Evolutionary conservation across 2,329 filamentous ascomycete genomes (phyloP).

Genomic region (Fusarium buxicola): DNA sequence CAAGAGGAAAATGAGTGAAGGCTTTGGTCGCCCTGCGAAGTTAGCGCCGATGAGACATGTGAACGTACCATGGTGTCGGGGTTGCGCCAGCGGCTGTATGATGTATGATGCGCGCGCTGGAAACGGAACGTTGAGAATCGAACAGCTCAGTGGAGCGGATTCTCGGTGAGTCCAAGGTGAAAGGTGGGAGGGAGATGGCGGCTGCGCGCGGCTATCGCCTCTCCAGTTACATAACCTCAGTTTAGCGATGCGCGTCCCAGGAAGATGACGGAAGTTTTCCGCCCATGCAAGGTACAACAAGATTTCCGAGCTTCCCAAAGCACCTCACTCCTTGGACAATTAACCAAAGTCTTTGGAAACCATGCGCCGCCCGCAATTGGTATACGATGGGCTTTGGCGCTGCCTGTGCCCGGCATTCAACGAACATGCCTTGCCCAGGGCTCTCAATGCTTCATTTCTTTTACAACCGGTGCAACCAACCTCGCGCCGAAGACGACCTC

Average conservation of each 20-base stretch:
- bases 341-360: constrained; percentile 5
- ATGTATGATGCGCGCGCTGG: constrained; percentile 40
- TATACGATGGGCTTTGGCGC: constrained; percentile 71
- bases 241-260: constrained; percentile 17
- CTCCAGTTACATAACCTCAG: constrained; percentile 44
- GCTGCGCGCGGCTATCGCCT: constrained; percentile 26
- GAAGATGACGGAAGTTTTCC: constrained; percentile 30
- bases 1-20: not conserved
- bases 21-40: not conserved
- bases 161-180: constrained; percentile 44
- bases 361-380: constrained; percentile 51
- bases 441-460: constrained; percentile 41
- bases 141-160: constrained; percentile 44
- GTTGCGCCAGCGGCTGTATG: constrained; percentile 36
- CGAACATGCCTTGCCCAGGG: constrained; percentile 50
- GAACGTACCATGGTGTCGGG: constrained; percentile 42
- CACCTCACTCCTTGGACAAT: not conserved
- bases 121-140: constrained; percentile 41
- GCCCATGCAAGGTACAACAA: constrained; percentile 6
- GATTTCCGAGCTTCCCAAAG: constrained; percentile 7
- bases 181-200: constrained; percentile 8
- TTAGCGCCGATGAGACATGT: not conserved
- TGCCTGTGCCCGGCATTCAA: constrained; percentile 71
- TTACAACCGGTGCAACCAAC: constrained; percentile 8
- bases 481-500: constrained; percentile 17